Percentiles rank a stretch among this genome's conserved stretches.
phyloP scores from a whole-genome alignment of 2,329 filamentous ascomycete species.

The Neonectria coccinea region DNA sequence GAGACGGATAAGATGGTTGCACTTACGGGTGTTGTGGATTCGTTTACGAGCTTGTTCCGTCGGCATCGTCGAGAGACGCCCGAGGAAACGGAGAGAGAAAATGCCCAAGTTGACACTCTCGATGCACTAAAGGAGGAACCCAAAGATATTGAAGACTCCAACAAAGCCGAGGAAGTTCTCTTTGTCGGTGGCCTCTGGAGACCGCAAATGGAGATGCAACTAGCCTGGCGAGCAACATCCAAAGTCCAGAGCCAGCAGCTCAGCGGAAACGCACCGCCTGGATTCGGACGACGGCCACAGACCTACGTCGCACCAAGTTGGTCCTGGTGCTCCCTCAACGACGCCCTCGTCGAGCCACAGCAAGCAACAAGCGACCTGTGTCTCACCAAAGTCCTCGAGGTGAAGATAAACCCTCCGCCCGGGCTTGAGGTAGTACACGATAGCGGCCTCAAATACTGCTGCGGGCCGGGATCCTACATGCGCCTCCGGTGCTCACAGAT shows the following conservation, averaged over 20 bases:
- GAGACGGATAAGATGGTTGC: conserved; percentile 24
- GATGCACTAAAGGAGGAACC: background rate
- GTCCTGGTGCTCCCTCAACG: conserved; percentile 33
- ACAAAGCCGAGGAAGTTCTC: background rate
- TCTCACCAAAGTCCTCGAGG: conserved; percentile 12
- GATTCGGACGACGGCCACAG: conserved; percentile 1
- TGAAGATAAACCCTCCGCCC: background rate
- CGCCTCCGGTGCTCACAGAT: conserved; percentile 23
- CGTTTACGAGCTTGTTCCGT: background rate
- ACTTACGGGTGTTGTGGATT: conserved; percentile 16
- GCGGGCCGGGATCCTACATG: conserved; percentile 9
- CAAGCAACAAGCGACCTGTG: background rate
- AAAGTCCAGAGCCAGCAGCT: conserved; percentile 4
- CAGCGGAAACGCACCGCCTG: background rate
- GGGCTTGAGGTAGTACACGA: background rate
- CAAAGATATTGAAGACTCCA: background rate
- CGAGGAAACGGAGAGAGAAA: background rate
- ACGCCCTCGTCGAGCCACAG: conserved; percentile 22
- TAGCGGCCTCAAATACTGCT: conserved; percentile 17
- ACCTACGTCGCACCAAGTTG: conserved; percentile 22
- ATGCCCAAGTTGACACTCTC: background rate
- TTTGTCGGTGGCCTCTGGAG: conserved; percentile 30
- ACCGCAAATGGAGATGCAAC: conserved; percentile 17
- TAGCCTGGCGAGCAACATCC: conserved; percentile 30
- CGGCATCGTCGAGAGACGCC: background rate